phyloP scores from a whole-genome alignment of 2,329 filamentous ascomycete species.

The Lojkania enalia region DNA sequence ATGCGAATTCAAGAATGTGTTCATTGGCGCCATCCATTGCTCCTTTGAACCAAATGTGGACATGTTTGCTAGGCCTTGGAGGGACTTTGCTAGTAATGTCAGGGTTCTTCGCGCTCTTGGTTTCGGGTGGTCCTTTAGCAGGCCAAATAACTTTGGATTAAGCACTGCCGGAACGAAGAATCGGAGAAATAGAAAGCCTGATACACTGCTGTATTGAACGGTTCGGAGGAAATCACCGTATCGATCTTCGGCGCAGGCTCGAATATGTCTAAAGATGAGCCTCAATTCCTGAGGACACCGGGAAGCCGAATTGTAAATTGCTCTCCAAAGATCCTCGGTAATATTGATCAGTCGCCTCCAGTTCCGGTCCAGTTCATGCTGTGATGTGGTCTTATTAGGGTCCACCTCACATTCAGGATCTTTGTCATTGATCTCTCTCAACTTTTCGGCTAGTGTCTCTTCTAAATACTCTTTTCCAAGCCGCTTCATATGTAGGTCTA shows the following conservation, averaged over 20 bases:
- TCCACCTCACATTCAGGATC: conserved; percentile 96
- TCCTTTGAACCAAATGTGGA: conserved; percentile 92
- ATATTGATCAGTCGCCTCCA: conserved; percentile 77
- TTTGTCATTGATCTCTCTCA: conserved; percentile 85
- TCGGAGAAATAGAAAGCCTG: conserved; percentile 88
- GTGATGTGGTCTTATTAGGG: conserved; percentile 70
- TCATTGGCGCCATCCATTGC: conserved; percentile 99
- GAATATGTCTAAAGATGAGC: conserved; percentile 85
- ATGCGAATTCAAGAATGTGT: conserved; percentile 76
- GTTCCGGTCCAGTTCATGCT: conserved; percentile 77
- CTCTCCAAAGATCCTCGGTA: conserved; percentile 83
- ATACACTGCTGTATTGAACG: conserved; percentile 91
- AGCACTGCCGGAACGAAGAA: conserved; percentile 97
- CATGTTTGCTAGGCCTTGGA: conserved; percentile 89
- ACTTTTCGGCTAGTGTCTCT: conserved; percentile 80
- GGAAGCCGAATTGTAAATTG: conserved; percentile 73
- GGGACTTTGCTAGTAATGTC: conserved; percentile 87
- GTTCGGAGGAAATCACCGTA: conserved; percentile 91
- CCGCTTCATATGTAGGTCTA: conserved; percentile 95
- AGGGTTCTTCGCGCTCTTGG: conserved; percentile 82
- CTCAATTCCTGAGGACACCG: conserved; percentile 80
- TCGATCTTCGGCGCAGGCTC: conserved; percentile 88
- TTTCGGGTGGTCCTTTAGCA: conserved; percentile 83
- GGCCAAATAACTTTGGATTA: conserved; percentile 89
- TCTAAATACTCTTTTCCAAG: conserved; percentile 91